Evolutionary conservation across 129 eudicot genomes (phyloP), one percentile per base, ranked within the genome.

Genomic region (Helianthus tuberosus): DNA sequence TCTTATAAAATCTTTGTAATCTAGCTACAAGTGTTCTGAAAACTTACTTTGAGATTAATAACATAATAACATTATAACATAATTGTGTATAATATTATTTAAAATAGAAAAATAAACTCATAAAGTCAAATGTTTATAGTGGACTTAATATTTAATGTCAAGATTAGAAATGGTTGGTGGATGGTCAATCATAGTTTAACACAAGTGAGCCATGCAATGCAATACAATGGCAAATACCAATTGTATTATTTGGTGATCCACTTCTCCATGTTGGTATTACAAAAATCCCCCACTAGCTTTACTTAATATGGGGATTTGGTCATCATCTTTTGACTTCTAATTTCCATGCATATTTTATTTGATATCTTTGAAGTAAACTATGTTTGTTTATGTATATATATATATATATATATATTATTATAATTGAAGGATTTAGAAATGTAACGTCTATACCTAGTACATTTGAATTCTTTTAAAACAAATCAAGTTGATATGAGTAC

Each of bases 221-320:
- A 71, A 44, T 78, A 73, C 59, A 78, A 44, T 78, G 77, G 77
- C 82, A 72, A 78, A 78, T 73, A 64, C 27, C 43, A 71, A 64
- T 78, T 53, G 43, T 71, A 78, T 41, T 64, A 78, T 78, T 78
- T 64, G 77, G 73, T 78, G 77, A 78, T 78, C 82, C 82, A 78
- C 82, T 78, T 78, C 73, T 20, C 39, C 77, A 78, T 77, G 72
- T 64, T 70, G 76, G 58, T 53, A 52, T 63, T 55, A 62, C 73
- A 65, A 71, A 64, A 29, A 61, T 29, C 46, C 66, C 66, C 66
- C 66, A 61, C 66, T 32, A 61, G 46, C 44, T 61, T 59, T 5
- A 58, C 66, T 25, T 72, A 44, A 5, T 71, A 64, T 71, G 66
- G 72, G 73, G 49, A 78, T 55, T 78, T 64, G 77, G 61, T 78